These are phyloP conservation scores for Phytophthora melonis DNA, from an alignment of 352 stramenopile species.

Conservation along the genomic window DNA sequence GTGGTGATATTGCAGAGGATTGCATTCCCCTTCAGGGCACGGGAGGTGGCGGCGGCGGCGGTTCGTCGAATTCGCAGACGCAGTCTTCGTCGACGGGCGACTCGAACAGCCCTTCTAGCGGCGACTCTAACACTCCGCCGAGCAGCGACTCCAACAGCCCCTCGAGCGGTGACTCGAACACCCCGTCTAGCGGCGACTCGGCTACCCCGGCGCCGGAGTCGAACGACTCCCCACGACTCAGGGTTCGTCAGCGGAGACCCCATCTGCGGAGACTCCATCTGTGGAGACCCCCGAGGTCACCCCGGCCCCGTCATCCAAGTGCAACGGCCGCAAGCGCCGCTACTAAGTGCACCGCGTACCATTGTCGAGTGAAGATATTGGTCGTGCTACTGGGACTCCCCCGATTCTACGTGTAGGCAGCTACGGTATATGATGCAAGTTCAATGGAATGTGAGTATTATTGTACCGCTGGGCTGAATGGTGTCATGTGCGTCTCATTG, in stretches of 20 bases:
- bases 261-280: slow-evolving; percentile 20
- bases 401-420: slow-evolving; percentile 20
- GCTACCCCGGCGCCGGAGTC: slow-evolving; percentile 11
- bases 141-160: slow-evolving; percentile 18
- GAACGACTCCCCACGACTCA: slow-evolving; percentile 15
- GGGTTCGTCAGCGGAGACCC: slow-evolving; percentile 20
- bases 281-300: slow-evolving; percentile 31
- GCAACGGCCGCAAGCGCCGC: slow-evolving; percentile 33
- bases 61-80: slow-evolving; percentile 23
- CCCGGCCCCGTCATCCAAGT: slow-evolving; percentile 36
- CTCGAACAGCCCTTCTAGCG: slow-evolving; percentile 25
- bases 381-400: not conserved
- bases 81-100: slow-evolving; percentile 16
- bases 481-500: not conserved
- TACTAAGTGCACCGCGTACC: slow-evolving; percentile 22
- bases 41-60: slow-evolving; percentile 25
- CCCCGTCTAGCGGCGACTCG: slow-evolving; percentile 15
- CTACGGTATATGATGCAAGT: slow-evolving; percentile 31
- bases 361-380: slow-evolving; percentile 31
- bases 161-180: slow-evolving; percentile 17
- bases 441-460: slow-evolving; percentile 38
- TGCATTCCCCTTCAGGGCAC: slow-evolving; percentile 45
- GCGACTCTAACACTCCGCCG: slow-evolving; percentile 15
- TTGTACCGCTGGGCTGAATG: not conserved
- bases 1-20: slow-evolving; percentile 33